phyloP scores from a whole-genome alignment of 352 stramenopile genomes.

The Phytophthora palmivora region DNA sequence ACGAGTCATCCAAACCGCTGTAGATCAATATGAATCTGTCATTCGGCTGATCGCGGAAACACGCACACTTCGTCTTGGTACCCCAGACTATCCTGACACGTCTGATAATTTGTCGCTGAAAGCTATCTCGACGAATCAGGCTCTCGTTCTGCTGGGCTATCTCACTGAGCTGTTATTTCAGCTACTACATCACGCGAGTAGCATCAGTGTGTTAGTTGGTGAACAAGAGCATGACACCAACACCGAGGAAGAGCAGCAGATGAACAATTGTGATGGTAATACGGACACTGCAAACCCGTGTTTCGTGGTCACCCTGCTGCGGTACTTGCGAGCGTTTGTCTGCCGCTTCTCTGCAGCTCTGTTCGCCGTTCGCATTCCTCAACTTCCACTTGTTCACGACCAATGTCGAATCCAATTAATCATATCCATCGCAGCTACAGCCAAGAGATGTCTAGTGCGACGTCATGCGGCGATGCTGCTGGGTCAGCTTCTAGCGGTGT shows the following conservation, averaged over 20 bases:
- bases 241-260: conserved; percentile 21
- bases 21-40: conserved; percentile 65
- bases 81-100: neutral
- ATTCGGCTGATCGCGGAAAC: conserved; percentile 50
- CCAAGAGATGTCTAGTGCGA: conserved; percentile 36
- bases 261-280: conserved; percentile 28
- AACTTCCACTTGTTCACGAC: conserved; percentile 62
- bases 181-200: conserved; percentile 56
- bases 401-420: conserved; percentile 55
- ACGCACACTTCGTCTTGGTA: conserved; percentile 37
- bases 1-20: conserved; percentile 48
- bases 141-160: conserved; percentile 55
- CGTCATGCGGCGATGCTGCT: conserved; percentile 54
- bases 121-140: conserved; percentile 41
- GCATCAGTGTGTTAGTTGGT: conserved; percentile 48
- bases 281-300: conserved; percentile 30
- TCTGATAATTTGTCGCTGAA: conserved; percentile 2
- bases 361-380: conserved; percentile 57
- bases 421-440: conserved; percentile 52
- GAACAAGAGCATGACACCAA: conserved; percentile 3
- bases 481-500: conserved; percentile 50
- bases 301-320: conserved; percentile 58
- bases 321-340: conserved; percentile 58
- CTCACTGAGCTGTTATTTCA: conserved; percentile 67
- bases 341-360: conserved; percentile 59